These are phyloP conservation scores for Helotiales sp. DNA, from an alignment of 2,329 filamentous ascomycete species.

Conservation along the genomic window DNA sequence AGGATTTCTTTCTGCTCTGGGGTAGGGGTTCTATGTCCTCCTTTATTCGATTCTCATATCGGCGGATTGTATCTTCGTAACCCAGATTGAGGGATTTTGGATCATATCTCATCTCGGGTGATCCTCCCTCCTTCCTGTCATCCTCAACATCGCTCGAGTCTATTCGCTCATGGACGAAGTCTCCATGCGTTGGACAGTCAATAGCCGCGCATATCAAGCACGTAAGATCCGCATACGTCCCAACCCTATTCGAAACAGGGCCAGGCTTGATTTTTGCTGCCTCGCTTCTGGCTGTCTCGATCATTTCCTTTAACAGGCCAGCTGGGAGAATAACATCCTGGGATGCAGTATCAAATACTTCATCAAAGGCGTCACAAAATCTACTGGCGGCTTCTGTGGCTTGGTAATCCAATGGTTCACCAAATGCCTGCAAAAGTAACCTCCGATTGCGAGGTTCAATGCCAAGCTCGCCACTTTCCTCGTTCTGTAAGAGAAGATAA, in stretches of 20 bases:
- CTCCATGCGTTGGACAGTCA: slow-evolving; percentile 41
- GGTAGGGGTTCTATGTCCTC: neutral
- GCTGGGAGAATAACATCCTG: slow-evolving; percentile 31
- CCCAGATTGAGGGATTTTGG: slow-evolving; percentile 27
- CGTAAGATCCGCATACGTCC: slow-evolving; percentile 34
- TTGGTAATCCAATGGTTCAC: slow-evolving; percentile 11
- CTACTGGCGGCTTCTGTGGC: slow-evolving; percentile 5
- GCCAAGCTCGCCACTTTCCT: slow-evolving; percentile 4
- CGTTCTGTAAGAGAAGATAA: slow-evolving; percentile 27
- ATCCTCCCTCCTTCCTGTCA: slow-evolving; percentile 12
- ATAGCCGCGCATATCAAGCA: slow-evolving; percentile 39
- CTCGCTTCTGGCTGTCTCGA: slow-evolving; percentile 22
- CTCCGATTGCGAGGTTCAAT: slow-evolving; percentile 22
- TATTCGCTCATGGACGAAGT: slow-evolving; percentile 25
- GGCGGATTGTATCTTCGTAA: slow-evolving; percentile 33
- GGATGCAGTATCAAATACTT: slow-evolving; percentile 29
- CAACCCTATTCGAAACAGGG: slow-evolving; percentile 22
- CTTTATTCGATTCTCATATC: slow-evolving; percentile 21
- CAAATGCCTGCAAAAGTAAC: slow-evolving; percentile 21
- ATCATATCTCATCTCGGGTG: slow-evolving; percentile 28
- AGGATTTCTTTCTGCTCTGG: slow-evolving; percentile 13
- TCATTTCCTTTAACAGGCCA: slow-evolving; percentile 34
- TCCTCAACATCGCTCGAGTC: slow-evolving; percentile 22
- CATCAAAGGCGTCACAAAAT: slow-evolving; percentile 29
- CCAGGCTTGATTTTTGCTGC: neutral